Base-by-base conservation (phyloP, 108 stramenopile species). In the Conticribra guillardii region DNA sequence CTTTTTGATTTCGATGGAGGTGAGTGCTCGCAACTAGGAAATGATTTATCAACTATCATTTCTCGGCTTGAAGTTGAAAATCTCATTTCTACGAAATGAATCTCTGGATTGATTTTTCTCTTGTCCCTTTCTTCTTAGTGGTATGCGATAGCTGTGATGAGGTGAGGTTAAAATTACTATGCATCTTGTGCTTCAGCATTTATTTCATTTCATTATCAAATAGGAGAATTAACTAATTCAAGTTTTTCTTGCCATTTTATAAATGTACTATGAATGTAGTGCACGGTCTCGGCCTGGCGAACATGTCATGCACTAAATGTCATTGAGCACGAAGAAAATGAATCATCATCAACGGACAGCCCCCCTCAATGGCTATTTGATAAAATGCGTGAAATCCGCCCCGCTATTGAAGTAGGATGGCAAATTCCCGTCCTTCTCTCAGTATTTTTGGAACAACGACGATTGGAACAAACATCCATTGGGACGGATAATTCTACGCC, bases 371-470 rank as follows among this genome's bases (percentile, higher is more conserved):
- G 76, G 76, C n/a, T 77, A 30, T 77, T 77, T 50, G 70, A 65
- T 15, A 71, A 72, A 60, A 77, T 77, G 76, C 62, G 76, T 22
- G 76, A 77, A 44, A 77, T 77, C 21, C 50, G 76, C 11, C 76
- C 76, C n/a, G 76, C 76, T 4, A 77, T 77, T 49, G 76, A 77
- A 45, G 76, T 77, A 14, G 76, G 76, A 7, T 77, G 76, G 76
- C 76, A 77, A 33, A 77, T 77, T 4, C 76, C 76, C 7, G 76
- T 77, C 9, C 70, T 77, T 9, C 54, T 77, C 14, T 65, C 63
- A 4, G 70, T 65, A 18, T 71, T 77, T 16, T 51, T 77, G 32
- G 67, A 77, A 30, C 69, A 72, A 51, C 23, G 11, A 41, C 37
- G 37, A 41, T 9, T 11, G 11, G 37, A 41, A 11, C 37, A 41